A percentile compares a stretch with the other conserved stretches of the same genome.
Conservation (phyloP, 805 yeast species). For the Pichia pseudocactophila region DNA sequence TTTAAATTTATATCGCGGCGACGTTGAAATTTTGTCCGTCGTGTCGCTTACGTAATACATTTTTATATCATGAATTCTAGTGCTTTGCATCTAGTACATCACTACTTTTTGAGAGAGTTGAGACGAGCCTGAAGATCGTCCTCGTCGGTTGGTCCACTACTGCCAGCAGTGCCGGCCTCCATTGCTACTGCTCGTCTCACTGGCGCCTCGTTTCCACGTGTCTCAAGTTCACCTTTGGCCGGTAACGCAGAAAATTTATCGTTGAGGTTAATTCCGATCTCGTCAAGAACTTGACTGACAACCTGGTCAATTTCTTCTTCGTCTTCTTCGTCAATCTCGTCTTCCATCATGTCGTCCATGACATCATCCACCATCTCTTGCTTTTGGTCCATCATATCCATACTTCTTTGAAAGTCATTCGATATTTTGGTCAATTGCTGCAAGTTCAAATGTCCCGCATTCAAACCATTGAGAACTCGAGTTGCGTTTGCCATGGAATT, state of each 20-base stretch:
- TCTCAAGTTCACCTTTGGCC: slow-evolving; percentile 1
- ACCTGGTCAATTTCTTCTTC: slow-evolving; percentile 83
- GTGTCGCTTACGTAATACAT: too few species aligned
- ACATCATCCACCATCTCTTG: slow-evolving; percentile 99
- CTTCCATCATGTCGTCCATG: slow-evolving; percentile 92
- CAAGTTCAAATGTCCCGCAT: slow-evolving; percentile 69
- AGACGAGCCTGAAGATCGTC: slow-evolving; percentile 86
- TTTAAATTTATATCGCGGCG: too few species aligned
- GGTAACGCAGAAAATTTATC: slow-evolving; percentile 29
- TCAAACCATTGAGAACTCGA: slow-evolving; percentile 74
- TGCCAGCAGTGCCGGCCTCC: slow-evolving; percentile 11
- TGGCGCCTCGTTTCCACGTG: slow-evolving; percentile 24
- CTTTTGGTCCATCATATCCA: slow-evolving; percentile 95
- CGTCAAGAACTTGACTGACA: slow-evolving; percentile 86
- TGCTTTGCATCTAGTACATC: too few species aligned
- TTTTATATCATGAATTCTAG: too few species aligned
- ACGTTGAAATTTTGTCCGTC: too few species aligned
- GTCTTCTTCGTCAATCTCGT: slow-evolving; percentile 76
- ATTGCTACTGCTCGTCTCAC: slow-evolving; percentile 18
- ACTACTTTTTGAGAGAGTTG: slow-evolving; percentile 61
- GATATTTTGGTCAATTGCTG: slow-evolving; percentile 85
- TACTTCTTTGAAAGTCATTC: slow-evolving; percentile 90
- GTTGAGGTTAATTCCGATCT: slow-evolving; percentile 83
- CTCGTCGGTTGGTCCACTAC: slow-evolving; percentile 39
- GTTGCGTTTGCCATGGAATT: slow-evolving; percentile 93